Base-by-base conservation (phyloP, 768 basidiomycete species). In the Xerocomus potaroensis region DNA sequence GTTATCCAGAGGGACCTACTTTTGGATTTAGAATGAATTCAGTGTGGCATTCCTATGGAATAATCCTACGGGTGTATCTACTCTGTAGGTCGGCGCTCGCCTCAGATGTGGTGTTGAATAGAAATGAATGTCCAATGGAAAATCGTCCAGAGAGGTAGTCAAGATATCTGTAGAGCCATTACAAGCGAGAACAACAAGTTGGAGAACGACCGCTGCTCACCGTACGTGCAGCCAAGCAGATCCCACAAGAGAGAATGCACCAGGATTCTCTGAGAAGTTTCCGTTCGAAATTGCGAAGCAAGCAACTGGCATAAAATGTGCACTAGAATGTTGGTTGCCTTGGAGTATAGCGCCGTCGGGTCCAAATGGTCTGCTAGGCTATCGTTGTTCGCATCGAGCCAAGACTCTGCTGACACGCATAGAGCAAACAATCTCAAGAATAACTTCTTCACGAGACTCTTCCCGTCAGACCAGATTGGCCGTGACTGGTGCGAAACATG, bases 351-450 rank as follows among this genome's bases (percentile, higher is more conserved):
- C 3, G 67, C 63, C 4, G 58, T 59, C 0, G 87, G 84, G 11
- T 72, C 68, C 22, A 70, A 64, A 35, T 74, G 59, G 14, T 60
- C 73, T 18, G 69, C 69, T 39, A 72, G 63, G 19, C 50, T 55
- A n/a, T 63, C 52, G 18, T 69, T 66, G 34, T 70, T 67, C n/a
- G 67, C 69, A 41, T 78, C 77, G 27, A 73, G 59, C 81, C 86
- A 88, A 26, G 73, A 61, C 50, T 84, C 83, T 29, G 86, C 67
- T 1, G 73, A 72, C 43, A 71, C 60, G 56, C 76, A 79, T 24
- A 87, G 69, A 31, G 73, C 72, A 10, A 84, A 57, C 34, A 87
- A 58, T 31, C 75, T 70, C 21, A 69, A 63, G 47, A 83, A 74
- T 5, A 81, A 50, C 44, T 71, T 77, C 53, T 72, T 69, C 21